Base-by-base conservation (phyloP, 768 basidiomycete species). In the Trametopsis cervina region DNA sequence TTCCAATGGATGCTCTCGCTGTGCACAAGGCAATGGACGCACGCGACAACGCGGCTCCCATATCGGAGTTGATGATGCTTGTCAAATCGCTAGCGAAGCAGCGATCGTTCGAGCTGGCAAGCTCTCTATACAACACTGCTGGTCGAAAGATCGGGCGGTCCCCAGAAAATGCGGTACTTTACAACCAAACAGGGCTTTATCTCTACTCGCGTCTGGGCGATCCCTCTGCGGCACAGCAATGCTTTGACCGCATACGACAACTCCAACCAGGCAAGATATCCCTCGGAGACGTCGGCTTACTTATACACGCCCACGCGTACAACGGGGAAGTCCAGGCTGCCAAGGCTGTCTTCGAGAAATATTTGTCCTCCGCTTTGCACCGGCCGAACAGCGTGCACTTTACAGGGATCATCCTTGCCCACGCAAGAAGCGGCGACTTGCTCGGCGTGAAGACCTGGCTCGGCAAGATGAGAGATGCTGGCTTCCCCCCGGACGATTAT, bases 231-330 rank as follows among this genome's bases (percentile, higher is more conserved):
- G 65, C 4, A 71, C 64, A 80, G 44, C 55, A 63, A 18, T 73
- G 68, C 54, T 83, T 70, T 54, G 48, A 63, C 7, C 7, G 15
- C 15, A 33, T 33, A 7, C n/a, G n/a, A n/a, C n/a, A n/a, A n/a
- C 7, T 7, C 29, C 15, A 7, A 15, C 29, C 29, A 7, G 29
- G 9, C 9, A 7, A 33, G 9, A 15, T 15, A 7, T 7, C 29
- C 29, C 9, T 33, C 15, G 53, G 54, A 13, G 69, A 72, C 41
- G 64, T 67, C 36, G 66, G 69, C n/a, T 66, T 73, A 64, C 57
- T 80, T 22, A 66, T 90, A 60, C 76, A 79, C 51, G 71, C 75
- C 0, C 71, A 80, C 57, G 81, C 82, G 4, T 64, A 70, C 24
- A 58, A 66, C 10, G 75, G 75, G 12, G 63, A 66, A 33, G 61